Conservation (phyloP, 2,329 filamentous ascomycete genomes). For the Ceratocystis alfenasii region DNA sequence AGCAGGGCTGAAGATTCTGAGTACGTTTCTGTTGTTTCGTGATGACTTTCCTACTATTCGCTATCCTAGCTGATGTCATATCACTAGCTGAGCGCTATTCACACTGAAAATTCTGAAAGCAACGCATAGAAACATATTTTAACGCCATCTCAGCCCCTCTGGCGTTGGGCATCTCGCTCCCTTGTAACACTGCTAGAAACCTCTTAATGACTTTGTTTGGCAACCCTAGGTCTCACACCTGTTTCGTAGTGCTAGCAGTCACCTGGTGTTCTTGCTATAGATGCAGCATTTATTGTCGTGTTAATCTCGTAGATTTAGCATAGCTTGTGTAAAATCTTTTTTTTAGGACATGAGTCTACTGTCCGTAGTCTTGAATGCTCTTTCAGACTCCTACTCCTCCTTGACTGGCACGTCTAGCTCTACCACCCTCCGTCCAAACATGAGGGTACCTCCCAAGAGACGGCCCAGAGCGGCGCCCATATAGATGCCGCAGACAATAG, state of each 20-base stretch:
- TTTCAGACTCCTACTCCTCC: conserved; percentile 26
- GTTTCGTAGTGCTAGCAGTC: not conserved
- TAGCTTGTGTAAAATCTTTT: not conserved
- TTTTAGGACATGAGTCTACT: too few relatives aligned
- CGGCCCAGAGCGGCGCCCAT: conserved; percentile 64
- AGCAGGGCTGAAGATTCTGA: conserved; percentile 13
- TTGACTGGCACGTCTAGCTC: conserved; percentile 24
- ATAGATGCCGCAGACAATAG: conserved; percentile 74
- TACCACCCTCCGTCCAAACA: conserved; percentile 36
- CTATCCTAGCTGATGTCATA: conserved; percentile 5
- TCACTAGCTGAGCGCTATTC: conserved; percentile 21
- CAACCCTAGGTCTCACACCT: not conserved
- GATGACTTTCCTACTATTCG: conserved; percentile 19
- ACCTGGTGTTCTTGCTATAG: too few relatives aligned
- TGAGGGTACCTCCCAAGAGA: conserved; percentile 42
- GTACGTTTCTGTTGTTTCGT: conserved; percentile 19
- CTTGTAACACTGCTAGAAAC: too few relatives aligned
- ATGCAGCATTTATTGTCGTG: not conserved
- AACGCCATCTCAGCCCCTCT: not conserved
- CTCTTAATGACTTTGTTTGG: not conserved
- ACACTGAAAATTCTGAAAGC: conserved; percentile 23
- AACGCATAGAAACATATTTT: conserved; percentile 4
- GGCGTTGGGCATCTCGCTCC: not conserved
- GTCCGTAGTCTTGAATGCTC: not conserved
- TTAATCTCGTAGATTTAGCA: not conserved